Conservation (phyloP, 768 basidiomycete genomes). For the Trichaptum fuscoviolaceum region DNA sequence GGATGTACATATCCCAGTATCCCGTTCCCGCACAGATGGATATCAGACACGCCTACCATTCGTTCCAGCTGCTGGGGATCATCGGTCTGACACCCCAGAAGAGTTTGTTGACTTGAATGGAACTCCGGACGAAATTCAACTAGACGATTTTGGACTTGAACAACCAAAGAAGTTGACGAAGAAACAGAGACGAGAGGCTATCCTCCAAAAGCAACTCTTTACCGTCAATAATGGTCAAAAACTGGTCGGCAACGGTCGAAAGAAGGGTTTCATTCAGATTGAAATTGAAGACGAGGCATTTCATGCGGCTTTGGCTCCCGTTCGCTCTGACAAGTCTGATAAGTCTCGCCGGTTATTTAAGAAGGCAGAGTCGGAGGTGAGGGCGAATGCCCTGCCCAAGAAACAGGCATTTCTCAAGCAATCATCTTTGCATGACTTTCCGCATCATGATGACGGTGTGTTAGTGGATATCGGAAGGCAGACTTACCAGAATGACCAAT, state of each 20-base stretch:
- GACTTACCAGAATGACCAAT: not conserved
- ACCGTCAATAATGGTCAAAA: slow-evolving; percentile 32
- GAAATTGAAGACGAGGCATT: slow-evolving; percentile 42
- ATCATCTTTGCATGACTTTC: not conserved
- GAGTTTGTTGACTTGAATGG: slow-evolving; percentile 1
- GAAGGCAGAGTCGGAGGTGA: slow-evolving; percentile 24
- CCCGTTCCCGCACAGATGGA: slow-evolving; percentile 1
- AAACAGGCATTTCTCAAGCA: slow-evolving; percentile 8
- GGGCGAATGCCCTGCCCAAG: slow-evolving; percentile 22
- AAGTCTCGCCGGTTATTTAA: slow-evolving; percentile 12
- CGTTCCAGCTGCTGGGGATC: not conserved
- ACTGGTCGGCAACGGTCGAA: slow-evolving; percentile 33
- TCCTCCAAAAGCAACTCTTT: slow-evolving; percentile 31
- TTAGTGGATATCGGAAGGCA: not conserved
- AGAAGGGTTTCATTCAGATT: slow-evolving; percentile 30
- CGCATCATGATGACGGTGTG: not conserved
- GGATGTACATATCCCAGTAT: not conserved
- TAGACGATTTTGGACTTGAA: slow-evolving; percentile 17
- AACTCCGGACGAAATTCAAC: slow-evolving; percentile 13
- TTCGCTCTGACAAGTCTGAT: slow-evolving; percentile 7
- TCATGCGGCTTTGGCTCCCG: slow-evolving; percentile 35
- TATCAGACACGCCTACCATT: slow-evolving; percentile 3
- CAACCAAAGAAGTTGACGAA: slow-evolving; percentile 15
- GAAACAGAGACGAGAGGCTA: slow-evolving; percentile 24
- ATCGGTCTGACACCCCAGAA: not conserved